Evolutionary conservation across 139 green algal genomes (phyloP).

Genomic region (Bryopsis sp.): DNA sequence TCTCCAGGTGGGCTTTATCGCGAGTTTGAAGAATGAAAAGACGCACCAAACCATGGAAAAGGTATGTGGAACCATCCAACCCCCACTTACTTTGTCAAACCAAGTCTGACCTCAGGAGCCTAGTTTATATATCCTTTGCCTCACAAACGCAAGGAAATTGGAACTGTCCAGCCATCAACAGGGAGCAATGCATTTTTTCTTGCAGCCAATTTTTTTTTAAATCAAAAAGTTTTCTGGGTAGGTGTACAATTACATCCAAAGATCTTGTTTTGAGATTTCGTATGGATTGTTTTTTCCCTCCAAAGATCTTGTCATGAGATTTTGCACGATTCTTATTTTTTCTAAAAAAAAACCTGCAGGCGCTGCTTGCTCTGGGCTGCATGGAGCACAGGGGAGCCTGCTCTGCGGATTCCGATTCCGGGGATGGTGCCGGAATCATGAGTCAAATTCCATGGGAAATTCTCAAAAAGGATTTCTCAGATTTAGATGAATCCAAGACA

Average conservation of each 20-base stretch:
- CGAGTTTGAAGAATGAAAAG: conserved; percentile 74
- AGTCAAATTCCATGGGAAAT: conserved; percentile 93
- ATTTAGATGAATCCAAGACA: conserved; percentile 50
- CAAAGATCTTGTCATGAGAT: conserved; percentile 9
- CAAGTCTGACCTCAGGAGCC: too few relatives aligned
- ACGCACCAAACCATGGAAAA: conserved; percentile 80
- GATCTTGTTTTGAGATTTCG: neutral
- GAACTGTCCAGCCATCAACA: too few relatives aligned
- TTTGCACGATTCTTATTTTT: conserved; percentile 12
- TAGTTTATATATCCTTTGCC: too few relatives aligned
- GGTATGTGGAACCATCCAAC: too few relatives aligned
- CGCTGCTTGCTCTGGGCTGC: conserved; percentile 84
- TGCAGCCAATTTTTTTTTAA: too few relatives aligned
- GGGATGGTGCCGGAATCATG: conserved; percentile 97
- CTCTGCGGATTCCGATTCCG: conserved; percentile 91
- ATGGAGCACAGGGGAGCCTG: conserved; percentile 99
- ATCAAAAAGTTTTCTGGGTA: too few relatives aligned
- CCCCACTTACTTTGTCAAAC: too few relatives aligned
- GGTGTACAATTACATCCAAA: too few relatives aligned
- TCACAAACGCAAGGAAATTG: too few relatives aligned
- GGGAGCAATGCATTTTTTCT: too few relatives aligned
- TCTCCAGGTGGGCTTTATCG: conserved; percentile 96
- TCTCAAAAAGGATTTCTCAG: conserved; percentile 62
- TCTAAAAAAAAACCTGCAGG: conserved; percentile 37
- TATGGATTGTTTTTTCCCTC: neutral